phyloP scores from a whole-genome alignment of 2,329 filamentous ascomycete genomes.

The Xylaria hypoxylon region DNA sequence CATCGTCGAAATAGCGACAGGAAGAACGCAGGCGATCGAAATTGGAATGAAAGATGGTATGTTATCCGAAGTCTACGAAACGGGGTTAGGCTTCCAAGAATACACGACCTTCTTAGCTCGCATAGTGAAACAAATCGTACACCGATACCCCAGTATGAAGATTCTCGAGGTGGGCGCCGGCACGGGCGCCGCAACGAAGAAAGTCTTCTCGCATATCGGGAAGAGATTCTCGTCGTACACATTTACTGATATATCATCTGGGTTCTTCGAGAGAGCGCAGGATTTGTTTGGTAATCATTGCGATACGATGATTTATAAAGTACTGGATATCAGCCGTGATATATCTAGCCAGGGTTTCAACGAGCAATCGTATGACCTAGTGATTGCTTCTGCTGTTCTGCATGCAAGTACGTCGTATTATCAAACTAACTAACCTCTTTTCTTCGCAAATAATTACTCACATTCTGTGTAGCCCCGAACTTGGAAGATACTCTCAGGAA shows the following conservation, averaged over 20 bases:
- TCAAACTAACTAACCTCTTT: background rate
- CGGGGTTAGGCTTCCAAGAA: conserved; percentile 38
- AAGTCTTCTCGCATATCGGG: conserved; percentile 3
- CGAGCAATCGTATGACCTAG: conserved; percentile 25
- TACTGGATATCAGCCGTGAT: conserved; percentile 33
- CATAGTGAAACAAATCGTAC: conserved; percentile 49
- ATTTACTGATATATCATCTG: conserved; percentile 13
- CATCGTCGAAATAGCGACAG: too few relatives aligned
- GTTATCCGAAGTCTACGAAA: conserved; percentile 14
- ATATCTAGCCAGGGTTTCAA: conserved; percentile 18
- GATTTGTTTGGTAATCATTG: background rate
- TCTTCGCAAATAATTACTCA: background rate
- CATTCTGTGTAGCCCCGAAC: conserved; percentile 13
- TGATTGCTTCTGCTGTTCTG: conserved; percentile 29
- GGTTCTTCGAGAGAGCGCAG: background rate
- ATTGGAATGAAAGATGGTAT: too few relatives aligned
- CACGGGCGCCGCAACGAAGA: conserved; percentile 21
- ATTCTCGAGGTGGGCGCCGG: conserved; percentile 51
- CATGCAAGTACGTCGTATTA: conserved; percentile 21
- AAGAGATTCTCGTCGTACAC: conserved; percentile 49
- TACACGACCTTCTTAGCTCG: conserved; percentile 38
- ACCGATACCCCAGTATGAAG: conserved; percentile 53
- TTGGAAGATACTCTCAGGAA: conserved; percentile 32
- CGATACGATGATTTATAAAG: conserved; percentile 49
- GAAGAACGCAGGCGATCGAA: too few relatives aligned